phyloP scores from a whole-genome alignment of 179 eudicot genomes.

The Camellia oleifera region DNA sequence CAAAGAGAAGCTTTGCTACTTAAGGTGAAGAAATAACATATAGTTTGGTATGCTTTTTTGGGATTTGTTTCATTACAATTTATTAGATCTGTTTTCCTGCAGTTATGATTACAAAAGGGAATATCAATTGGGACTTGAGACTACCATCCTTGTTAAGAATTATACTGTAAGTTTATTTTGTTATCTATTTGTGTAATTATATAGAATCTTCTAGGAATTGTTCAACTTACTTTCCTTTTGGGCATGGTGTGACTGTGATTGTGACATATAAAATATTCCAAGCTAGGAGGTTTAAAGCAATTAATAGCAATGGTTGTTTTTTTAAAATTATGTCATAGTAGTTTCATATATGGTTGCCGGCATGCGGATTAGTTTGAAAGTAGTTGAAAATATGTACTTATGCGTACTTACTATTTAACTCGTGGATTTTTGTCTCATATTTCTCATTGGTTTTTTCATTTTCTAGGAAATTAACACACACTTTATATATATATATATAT shows the following conservation, averaged over 20 bases:
- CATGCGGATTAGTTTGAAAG: neutral
- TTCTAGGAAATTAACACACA: neutral
- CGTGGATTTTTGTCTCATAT: too few species aligned
- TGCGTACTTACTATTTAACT: neutral
- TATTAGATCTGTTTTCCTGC: slow-evolving; percentile 28
- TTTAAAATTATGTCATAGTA: neutral
- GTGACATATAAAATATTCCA: neutral
- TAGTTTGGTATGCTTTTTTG: slow-evolving; percentile 1
- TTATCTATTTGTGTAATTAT: neutral
- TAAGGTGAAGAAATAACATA: slow-evolving; percentile 49
- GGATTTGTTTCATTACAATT: neutral
- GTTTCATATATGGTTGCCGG: neutral
- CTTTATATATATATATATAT: neutral
- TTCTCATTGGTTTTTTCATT: neutral
- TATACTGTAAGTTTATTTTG: slow-evolving; percentile 70
- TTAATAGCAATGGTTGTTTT: neutral
- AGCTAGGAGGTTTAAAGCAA: neutral
- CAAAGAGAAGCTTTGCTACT: slow-evolving; percentile 96
- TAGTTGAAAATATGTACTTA: neutral
- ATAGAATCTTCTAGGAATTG: slow-evolving; percentile 2
- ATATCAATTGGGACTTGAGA: slow-evolving; percentile 96
- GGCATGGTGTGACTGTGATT: neutral
- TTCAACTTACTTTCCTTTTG: neutral
- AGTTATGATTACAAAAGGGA: slow-evolving; percentile 98
- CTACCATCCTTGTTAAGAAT: slow-evolving; percentile 93